A percentile compares a stretch with the other conserved stretches of the same genome.
Evolutionary conservation across 805 yeast species (phyloP).

Genomic region (Nakazawaea molendinolei): DNA sequence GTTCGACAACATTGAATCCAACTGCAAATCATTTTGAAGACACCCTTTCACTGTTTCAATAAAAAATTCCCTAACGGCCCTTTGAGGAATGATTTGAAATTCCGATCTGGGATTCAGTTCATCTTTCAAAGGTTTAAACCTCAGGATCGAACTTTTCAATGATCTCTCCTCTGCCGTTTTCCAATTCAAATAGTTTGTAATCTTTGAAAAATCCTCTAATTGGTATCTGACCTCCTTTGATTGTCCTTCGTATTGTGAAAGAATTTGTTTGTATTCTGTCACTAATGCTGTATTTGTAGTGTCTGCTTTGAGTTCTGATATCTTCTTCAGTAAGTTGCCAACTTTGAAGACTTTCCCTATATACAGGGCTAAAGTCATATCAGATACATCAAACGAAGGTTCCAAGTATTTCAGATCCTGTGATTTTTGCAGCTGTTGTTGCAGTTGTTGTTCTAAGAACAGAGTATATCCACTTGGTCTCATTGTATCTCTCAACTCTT

Average conservation of each 20-base stretch:
- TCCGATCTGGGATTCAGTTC: no score
- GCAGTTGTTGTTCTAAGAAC: slow-evolving; percentile 15
- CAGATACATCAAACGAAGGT: slow-evolving; percentile 49
- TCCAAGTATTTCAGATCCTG: slow-evolving; percentile 20
- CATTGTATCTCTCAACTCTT: slow-evolving; percentile 30
- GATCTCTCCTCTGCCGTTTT: slow-evolving; percentile 29
- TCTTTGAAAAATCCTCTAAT: slow-evolving; percentile 29
- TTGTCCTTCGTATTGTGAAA: slow-evolving; percentile 16
- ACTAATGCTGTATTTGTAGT: slow-evolving; percentile 21
- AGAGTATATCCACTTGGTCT: slow-evolving; percentile 17
- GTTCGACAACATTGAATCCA: slow-evolving; percentile 30
- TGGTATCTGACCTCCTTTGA: slow-evolving; percentile 25
- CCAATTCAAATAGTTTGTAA: slow-evolving; percentile 33
- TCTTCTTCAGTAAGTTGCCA: no score
- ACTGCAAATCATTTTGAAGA: slow-evolving; percentile 30
- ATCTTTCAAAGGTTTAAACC: slow-evolving; percentile 12
- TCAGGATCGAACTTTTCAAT: slow-evolving; percentile 22
- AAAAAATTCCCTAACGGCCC: slow-evolving; percentile 33
- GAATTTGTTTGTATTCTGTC: background rate
- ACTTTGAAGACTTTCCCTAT: slow-evolving; percentile 44
- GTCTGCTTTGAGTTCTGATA: no score
- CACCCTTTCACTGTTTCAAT: slow-evolving; percentile 35
- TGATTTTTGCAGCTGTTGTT: background rate
- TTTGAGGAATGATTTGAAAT: slow-evolving; percentile 40
- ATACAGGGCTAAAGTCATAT: slow-evolving; percentile 46